Evolutionary conservation across 345 rosid species (phyloP).

Genomic region (Arabis alpina): DNA sequence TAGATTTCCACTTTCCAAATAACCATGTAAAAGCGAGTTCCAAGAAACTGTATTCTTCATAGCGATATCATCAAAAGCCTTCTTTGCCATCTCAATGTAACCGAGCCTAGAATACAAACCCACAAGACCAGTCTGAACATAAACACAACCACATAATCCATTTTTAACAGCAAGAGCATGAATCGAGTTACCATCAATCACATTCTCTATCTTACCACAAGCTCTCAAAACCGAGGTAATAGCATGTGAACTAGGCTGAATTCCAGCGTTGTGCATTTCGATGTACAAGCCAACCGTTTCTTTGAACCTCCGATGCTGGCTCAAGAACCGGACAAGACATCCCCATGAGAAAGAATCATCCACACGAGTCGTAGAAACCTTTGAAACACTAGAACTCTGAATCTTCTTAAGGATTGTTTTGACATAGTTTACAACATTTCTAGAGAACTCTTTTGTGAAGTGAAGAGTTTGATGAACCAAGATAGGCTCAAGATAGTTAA

Average conservation of each 20-base stretch:
- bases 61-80: slow-evolving; percentile 55
- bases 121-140: slow-evolving; percentile 70
- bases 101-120: slow-evolving; percentile 67
- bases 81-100: slow-evolving; percentile 53
- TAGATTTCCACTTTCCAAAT: slow-evolving; percentile 53
- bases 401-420: slow-evolving; percentile 46
- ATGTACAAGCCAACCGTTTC: slow-evolving; percentile 54
- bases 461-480: slow-evolving; percentile 55
- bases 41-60: slow-evolving; percentile 67
- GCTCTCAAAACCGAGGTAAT: slow-evolving; percentile 66
- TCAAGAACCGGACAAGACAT: slow-evolving; percentile 57
- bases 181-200: slow-evolving; percentile 48
- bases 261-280: slow-evolving; percentile 55
- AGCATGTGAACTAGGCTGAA: slow-evolving; percentile 59
- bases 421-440: slow-evolving; percentile 46
- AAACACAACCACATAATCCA: slow-evolving; percentile 64
- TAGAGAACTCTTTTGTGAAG: slow-evolving; percentile 47
- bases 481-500: slow-evolving; percentile 49
- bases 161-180: slow-evolving; percentile 60
- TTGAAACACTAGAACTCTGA: not conserved
- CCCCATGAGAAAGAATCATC: slow-evolving; percentile 63
- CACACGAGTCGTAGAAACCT: not conserved
- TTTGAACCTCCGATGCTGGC: slow-evolving; percentile 59
- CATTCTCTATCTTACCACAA: slow-evolving; percentile 51
- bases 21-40: slow-evolving; percentile 69